Base-by-base conservation (phyloP, 1,139 yeast species). In the Petasospora rhodanensis region DNA sequence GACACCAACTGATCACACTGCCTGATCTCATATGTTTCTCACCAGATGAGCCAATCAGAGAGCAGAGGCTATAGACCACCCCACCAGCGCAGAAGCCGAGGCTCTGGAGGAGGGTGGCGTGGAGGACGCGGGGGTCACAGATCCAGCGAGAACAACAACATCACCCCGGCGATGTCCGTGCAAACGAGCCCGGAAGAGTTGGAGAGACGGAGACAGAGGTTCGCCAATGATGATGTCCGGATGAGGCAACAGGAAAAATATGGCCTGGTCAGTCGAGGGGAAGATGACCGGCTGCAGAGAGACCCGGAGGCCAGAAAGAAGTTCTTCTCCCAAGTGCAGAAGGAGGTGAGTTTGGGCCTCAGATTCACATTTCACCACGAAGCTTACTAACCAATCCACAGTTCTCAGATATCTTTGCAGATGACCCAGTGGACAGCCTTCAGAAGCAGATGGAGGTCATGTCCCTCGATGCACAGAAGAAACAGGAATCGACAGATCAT, bases 201-300 rank as follows among this genome's bases (percentile, higher is more conserved):
- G 14, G 43, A 36, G 21, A 41, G 32, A 17, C 34, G 56, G 20
- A 30, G 35, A 24, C 39, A 29, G 17, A 34, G 48, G 26, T 52
- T 52, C 23, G 28, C 25, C 3, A 32, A 14, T 1, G 31, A 34
- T 2, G 17, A n/a, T n/a, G n/a, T n/a, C n/a, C n/a, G n/a, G n/a
- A n/a, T 31, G 4, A 42, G 48, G 14, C 32, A 41, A 12, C 37
- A 33, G 6, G 28, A 32, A 2, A 56, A 55, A 3, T 74, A 68
- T 45, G 84, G 84, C 1, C 60, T 68, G 28, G 56, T 73, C 2
- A 76, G 83, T 43, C 58, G 83, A 33, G 83, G 83, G 1, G 81
- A 75, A 35, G 81, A 73, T 41, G 52, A 53, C 31, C 51, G 72
- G 26, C 56, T 77, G 18, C 76, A 70, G 41, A 46, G 59, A n/a